Percentiles rank a stretch among this genome's conserved stretches.
These are phyloP conservation scores for Paspalum notatum DNA, from an alignment of 176 grass and related monocot species.

Conservation along the genomic window DNA sequence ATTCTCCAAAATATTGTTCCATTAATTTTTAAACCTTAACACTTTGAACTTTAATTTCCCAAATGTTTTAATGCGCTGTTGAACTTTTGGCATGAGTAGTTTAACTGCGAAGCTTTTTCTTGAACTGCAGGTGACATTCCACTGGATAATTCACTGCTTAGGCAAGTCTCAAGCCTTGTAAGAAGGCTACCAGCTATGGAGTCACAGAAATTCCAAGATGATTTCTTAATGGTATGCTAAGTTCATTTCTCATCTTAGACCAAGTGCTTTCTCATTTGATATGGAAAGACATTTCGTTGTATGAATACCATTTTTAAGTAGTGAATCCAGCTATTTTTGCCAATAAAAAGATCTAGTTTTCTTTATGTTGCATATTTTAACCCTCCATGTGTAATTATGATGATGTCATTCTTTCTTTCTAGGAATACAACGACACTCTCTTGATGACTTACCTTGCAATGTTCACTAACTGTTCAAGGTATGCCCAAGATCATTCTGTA, in stretches of 20 bases:
- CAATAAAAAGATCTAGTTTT: slow-evolving; percentile 6
- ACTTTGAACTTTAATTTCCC: background rate
- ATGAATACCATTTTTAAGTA: background rate
- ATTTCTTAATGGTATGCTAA: slow-evolving; percentile 85
- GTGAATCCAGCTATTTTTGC: background rate
- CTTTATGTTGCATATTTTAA: slow-evolving; percentile 19
- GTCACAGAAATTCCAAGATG: slow-evolving; percentile 95
- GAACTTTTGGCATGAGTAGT: background rate
- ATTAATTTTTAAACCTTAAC: slow-evolving; percentile 7
- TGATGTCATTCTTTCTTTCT: slow-evolving; percentile 41
- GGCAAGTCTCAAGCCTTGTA: slow-evolving; percentile 96
- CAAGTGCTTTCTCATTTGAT: background rate
- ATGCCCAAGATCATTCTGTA: background rate
- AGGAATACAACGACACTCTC: slow-evolving; percentile 99
- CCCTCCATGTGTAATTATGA: background rate
- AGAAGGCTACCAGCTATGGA: slow-evolving; percentile 95
- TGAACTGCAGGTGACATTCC: slow-evolving; percentile 70
- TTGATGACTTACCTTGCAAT: slow-evolving; percentile 97
- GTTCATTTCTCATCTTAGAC: slow-evolving; percentile 6
- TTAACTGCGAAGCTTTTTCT: slow-evolving; percentile 3
- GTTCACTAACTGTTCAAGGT: slow-evolving; percentile 97
- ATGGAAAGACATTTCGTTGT: background rate
- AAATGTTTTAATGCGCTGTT: background rate
- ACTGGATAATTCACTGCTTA: slow-evolving; percentile 87
- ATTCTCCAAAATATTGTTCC: slow-evolving; percentile 18